A percentile compares a stretch with the other conserved stretches of the same genome.
phyloP scores from a whole-genome alignment of 2,329 filamentous ascomycete species.

The Achaetomium macrosporum region DNA sequence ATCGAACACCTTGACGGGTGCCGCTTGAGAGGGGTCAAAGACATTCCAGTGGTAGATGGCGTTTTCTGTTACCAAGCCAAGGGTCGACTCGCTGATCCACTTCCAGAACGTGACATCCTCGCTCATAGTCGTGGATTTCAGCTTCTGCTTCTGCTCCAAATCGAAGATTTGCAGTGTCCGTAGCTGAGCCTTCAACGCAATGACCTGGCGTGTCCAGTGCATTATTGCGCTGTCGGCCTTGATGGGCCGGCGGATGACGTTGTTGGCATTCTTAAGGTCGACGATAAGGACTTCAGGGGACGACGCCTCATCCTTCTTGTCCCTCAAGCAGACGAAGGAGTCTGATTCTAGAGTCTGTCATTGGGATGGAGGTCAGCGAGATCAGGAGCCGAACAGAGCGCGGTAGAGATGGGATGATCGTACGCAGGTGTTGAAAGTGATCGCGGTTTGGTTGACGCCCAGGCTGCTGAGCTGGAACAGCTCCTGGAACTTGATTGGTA shows the following conservation, averaged over 20 bases:
- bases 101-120: conserved; percentile 99
- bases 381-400: background rate
- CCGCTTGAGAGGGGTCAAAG: conserved; percentile 72
- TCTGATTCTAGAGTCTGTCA: conserved; percentile 93
- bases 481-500: conserved; percentile 39
- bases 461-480: conserved; percentile 36
- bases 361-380: conserved; percentile 21
- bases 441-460: conserved; percentile 39
- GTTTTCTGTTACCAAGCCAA: conserved; percentile 86
- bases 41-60: conserved; percentile 98
- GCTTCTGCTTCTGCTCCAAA: conserved; percentile 83
- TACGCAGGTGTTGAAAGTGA: conserved; percentile 86
- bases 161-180: conserved; percentile 98
- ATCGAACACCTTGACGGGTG: conserved; percentile 88
- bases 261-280: conserved; percentile 96
- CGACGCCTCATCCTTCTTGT: conserved; percentile 79
- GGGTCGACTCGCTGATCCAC: conserved; percentile 85
- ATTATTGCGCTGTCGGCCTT: conserved; percentile 99
- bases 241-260: conserved; percentile 89
- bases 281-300: conserved; percentile 94
- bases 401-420: conserved; percentile 32
- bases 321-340: conserved; percentile 90
- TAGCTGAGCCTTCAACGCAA: conserved; percentile 90
- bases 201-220: conserved; percentile 96
- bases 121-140: conserved; percentile 94